Evolutionary conservation across 129 eudicot genomes (phyloP), one percentile per base, ranked within the genome.

Genomic region (Rutidosis leptorrhynchoides): DNA sequence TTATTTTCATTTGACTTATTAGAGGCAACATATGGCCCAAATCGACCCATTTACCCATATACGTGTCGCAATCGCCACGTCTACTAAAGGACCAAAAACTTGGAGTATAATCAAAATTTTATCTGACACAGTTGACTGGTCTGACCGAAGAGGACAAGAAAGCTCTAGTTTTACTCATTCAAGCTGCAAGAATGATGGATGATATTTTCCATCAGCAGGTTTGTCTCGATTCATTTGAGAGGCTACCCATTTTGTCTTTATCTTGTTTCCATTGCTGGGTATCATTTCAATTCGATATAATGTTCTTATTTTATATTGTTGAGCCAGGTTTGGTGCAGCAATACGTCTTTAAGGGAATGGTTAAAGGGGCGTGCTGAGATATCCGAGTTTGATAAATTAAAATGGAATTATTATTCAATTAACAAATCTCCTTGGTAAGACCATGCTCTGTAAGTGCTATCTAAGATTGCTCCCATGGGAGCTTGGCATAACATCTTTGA

Each of bases 381-480:
- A 4, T 93, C 98, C 65, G 65, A 71, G 2, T 64, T 85, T 67
- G 83, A 82, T 81, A 88, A 88, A 71, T 77, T 80, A 57, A 93
- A 93, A 66, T 86, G 95, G 96, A 72, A 54, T 83, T 88, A 93
- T 69, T 93, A 83, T 84, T 70, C 64, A 56, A 78, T 93, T 74
- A 93, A 93, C 83, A 86, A 86, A 71, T 78, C 84, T 75, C 98
- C 98, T 58, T 93, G 98, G 98, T 93, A 79, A 60, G 81, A 65
- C 55, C 74, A 57, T 62, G 58, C 8, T 32, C 48, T 54, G 20
- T 10, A 61, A 56, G 20, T 58, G 35, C 69, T 33, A 65, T 32
- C 26, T 42, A 58, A 54, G 61, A 68, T 37, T 58, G 16, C 56
- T 69, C 64, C 17, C 8, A 25, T 40, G 37, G 28, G 42, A 57